Base-by-base conservation (phyloP, 2,329 filamentous ascomycete genomes). In the Nemania serpens region DNA sequence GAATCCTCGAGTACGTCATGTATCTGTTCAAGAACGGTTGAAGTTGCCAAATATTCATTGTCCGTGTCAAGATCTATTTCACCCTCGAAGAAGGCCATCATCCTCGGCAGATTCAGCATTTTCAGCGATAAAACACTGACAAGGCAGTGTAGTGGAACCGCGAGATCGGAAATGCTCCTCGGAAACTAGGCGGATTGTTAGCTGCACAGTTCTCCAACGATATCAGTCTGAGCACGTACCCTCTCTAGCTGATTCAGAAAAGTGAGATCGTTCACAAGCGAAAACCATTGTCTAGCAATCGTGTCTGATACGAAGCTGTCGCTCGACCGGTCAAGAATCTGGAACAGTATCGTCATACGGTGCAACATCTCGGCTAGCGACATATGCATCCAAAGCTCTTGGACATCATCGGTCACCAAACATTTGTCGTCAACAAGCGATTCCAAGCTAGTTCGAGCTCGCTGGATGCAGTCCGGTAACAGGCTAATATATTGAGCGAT, bases 331-430 rank as follows among this genome's bases (percentile, higher is more conserved):
- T 90, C 88, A 36, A 92, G 76, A 18, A 90, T 80, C 66, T 91
- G 83, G 68, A 93, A 91, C 22, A 92, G 77, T 15, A 93, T 80
- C 50, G 91, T 88, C 75, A 95, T 80, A 42, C 88, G 83, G 71
- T 95, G 90, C 41, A 90, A 80, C 45, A 89, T 82, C 74, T 96
- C 91, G 13, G 87, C 85, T 39, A 80, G 71, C 18, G 62, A 68
- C 11, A 78, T 71, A 37, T 73, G 70, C 18, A 68, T 63, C 68
- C 70, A 72, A 59, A 66, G 62, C 34, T 66, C 65, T 25, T 66
- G 65, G 42, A 70, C 53, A n/a, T 72, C 68, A 1, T 70, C 68
- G 2, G 66, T 68, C 37, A 65, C 50, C 9, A 74, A 51, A 18
- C 25, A 49, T 41, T 84, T 80, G 45, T 85, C 82, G 20, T 82